Evolutionary conservation across 148 eudicot species (phyloP).

Genomic region (Cornus kousa): DNA sequence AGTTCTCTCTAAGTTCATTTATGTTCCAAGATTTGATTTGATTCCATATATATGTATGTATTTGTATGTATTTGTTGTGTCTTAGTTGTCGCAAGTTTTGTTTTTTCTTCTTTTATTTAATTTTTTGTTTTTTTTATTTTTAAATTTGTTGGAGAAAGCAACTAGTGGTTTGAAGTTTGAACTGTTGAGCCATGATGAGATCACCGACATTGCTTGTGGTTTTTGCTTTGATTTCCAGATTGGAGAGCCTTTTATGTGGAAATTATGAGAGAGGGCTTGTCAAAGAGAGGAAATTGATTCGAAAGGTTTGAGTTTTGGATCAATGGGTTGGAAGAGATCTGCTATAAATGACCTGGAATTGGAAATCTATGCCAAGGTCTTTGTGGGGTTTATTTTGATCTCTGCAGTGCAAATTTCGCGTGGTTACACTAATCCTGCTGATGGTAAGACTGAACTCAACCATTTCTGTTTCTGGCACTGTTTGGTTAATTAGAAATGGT

Average conservation of each 20-base stretch:
- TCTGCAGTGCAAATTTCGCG: slow-evolving; percentile 24
- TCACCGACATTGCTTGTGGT: background rate
- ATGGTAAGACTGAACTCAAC: slow-evolving; percentile 42
- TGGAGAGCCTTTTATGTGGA: slow-evolving; percentile 13
- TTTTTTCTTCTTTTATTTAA: background rate
- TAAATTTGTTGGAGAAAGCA: background rate
- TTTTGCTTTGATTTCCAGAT: slow-evolving; percentile 24
- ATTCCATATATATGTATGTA: background rate
- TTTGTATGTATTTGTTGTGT: background rate
- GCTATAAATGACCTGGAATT: slow-evolving; percentile 11
- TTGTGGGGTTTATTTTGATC: slow-evolving; percentile 33
- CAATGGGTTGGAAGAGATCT: slow-evolving; percentile 58
- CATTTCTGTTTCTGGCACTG: background rate
- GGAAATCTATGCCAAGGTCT: slow-evolving; percentile 28
- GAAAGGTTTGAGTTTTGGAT: slow-evolving; percentile 26
- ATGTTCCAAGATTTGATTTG: background rate
- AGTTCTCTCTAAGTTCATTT: slow-evolving; percentile 1
- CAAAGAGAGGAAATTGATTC: slow-evolving; percentile 19
- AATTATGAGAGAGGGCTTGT: slow-evolving; percentile 21
- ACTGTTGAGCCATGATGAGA: background rate
- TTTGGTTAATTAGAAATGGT: slow-evolving; percentile 4
- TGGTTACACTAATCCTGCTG: slow-evolving; percentile 54
- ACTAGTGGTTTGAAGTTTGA: background rate
- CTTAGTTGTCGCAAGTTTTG: background rate
- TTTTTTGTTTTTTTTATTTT: background rate